These are phyloP conservation scores for Groenewaldozyma sp. DNA, from an alignment of 1,139 yeast genomes.

Conservation along the genomic window DNA sequence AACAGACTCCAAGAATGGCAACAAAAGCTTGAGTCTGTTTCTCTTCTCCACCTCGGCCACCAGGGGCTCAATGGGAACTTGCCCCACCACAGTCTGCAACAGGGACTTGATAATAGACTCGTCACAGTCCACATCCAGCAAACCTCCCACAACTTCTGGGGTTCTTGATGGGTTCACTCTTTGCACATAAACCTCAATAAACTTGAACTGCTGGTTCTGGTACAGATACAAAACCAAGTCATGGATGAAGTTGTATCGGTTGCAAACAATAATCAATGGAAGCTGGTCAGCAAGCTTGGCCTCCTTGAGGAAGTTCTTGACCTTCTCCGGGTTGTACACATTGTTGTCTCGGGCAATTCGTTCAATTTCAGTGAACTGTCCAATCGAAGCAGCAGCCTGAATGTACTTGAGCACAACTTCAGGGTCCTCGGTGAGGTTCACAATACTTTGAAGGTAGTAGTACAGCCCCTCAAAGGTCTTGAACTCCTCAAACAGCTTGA, in stretches of 20 bases:
- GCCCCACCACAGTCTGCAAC: conserved; percentile 80
- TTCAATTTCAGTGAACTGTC: conserved; percentile 90
- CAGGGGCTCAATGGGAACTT: conserved; percentile 84
- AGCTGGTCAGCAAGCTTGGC: conserved; percentile 89
- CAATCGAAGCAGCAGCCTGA: conserved; percentile 84
- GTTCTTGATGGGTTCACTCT: conserved; percentile 93
- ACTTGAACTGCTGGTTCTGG: conserved; percentile 91
- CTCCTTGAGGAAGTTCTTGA: conserved; percentile 92
- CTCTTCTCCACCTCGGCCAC: conserved; percentile 95
- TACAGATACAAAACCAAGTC: conserved; percentile 87
- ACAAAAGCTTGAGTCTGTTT: conserved; percentile 79
- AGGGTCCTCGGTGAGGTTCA: conserved; percentile 85
- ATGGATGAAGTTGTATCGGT: conserved; percentile 83
- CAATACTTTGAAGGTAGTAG: conserved; percentile 87
- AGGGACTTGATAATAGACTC: conserved; percentile 77
- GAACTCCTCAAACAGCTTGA: conserved; percentile 87
- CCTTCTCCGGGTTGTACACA: conserved; percentile 94
- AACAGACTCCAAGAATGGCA: conserved; percentile 89
- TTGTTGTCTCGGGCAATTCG: conserved; percentile 90
- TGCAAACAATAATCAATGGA: conserved; percentile 94
- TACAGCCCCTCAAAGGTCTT: conserved; percentile 89
- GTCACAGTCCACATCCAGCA: conserved; percentile 95
- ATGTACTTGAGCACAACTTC: conserved; percentile 95
- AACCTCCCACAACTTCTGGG: conserved; percentile 93
- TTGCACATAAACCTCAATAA: conserved; percentile 95